Conservation (phyloP, 1,284 basidiomycete species). For the Naganishia cerealis region DNA sequence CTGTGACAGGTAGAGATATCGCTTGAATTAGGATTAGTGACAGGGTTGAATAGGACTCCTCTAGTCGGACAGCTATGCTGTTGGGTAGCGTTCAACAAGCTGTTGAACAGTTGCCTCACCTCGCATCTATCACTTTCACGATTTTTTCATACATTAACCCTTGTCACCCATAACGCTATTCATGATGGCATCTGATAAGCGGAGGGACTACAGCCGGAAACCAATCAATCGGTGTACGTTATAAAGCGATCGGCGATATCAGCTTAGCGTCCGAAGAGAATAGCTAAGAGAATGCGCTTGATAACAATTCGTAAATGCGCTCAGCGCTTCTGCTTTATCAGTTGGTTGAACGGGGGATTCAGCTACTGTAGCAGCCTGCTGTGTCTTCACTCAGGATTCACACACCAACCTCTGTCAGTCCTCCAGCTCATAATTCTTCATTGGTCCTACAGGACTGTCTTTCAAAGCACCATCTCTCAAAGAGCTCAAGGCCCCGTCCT, state of each 20-base stretch:
- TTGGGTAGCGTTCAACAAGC: not conserved
- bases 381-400: not conserved
- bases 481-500: not conserved
- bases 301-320: not conserved
- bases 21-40: not conserved
- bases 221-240: constrained; percentile 3
- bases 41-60: too few relatives aligned
- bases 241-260: not conserved
- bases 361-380: not conserved
- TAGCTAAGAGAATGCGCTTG: not conserved
- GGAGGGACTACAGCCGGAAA: not conserved
- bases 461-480: not conserved
- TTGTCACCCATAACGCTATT: not conserved
- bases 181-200: constrained; percentile 11
- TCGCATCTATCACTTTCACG: not conserved
- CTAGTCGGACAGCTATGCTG: not conserved
- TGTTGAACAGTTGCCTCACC: not conserved
- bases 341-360: not conserved
- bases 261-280: not conserved
- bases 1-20: not conserved
- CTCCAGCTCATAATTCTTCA: not conserved
- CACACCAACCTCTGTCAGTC: not conserved
- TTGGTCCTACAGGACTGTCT: not conserved
- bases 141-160: not conserved
- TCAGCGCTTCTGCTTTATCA: constrained; percentile 2